phyloP scores from a whole-genome alignment of 2,329 filamentous ascomycete species.

The Neofusicoccum kwambonambiense region DNA sequence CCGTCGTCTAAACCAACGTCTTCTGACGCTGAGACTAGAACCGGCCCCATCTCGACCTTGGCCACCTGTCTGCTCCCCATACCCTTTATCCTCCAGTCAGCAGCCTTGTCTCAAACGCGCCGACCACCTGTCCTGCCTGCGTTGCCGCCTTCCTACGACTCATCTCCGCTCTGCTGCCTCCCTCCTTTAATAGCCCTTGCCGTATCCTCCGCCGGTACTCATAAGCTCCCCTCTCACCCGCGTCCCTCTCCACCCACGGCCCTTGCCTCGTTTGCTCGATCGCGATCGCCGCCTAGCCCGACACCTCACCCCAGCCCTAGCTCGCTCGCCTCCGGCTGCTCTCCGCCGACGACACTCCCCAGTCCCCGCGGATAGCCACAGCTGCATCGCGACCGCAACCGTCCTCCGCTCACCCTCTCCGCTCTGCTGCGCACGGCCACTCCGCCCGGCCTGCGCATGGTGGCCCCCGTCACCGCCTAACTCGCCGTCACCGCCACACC shows the following conservation, averaged over 20 bases:
- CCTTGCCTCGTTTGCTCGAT: constrained; percentile 31
- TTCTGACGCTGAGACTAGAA: constrained; percentile 9
- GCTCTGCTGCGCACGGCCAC: constrained; percentile 12
- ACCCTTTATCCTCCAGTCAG: constrained; percentile 17
- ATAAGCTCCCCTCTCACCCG: constrained; percentile 19
- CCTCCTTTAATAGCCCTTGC: constrained; percentile 23
- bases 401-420: constrained; percentile 17
- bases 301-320: constrained; percentile 8
- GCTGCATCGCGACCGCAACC: constrained; percentile 20
- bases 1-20: constrained; percentile 14
- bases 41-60: constrained; percentile 8
- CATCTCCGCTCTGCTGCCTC: constrained; percentile 20
- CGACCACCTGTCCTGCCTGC: constrained; percentile 17
- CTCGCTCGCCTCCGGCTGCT: constrained; percentile 21
- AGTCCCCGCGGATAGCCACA: neutral
- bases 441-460: constrained; percentile 14
- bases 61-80: constrained; percentile 16
- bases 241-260: constrained; percentile 5
- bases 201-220: constrained; percentile 12
- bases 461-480: constrained; percentile 27
- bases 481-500: constrained; percentile 23
- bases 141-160: constrained; percentile 26
- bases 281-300: constrained; percentile 27
- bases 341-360: constrained; percentile 8
- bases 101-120: constrained; percentile 19